Conservation (phyloP, 495 filamentous ascomycete species). For the Neurospora tetrasperma region DNA sequence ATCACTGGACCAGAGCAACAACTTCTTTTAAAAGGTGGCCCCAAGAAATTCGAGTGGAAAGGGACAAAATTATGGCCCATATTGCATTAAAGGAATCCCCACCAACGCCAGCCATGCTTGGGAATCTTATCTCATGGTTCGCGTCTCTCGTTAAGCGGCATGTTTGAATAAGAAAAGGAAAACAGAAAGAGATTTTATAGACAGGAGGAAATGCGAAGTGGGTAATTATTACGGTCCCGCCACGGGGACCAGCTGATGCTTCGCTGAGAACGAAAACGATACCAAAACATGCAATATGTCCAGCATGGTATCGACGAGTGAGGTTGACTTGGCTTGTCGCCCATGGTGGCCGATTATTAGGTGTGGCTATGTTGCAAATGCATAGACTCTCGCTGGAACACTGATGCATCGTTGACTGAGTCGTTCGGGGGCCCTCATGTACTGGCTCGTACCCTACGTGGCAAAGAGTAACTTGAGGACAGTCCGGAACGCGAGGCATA, state of each 20-base stretch:
- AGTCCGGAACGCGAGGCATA: background rate
- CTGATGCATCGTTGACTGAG: background rate
- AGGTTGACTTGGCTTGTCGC: constrained; percentile 2
- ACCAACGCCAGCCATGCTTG: constrained; percentile 15
- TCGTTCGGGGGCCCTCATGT: background rate
- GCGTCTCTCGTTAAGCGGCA: constrained; percentile 11
- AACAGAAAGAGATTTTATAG: constrained; percentile 1
- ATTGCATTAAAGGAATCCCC: background rate
- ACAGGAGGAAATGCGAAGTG: background rate
- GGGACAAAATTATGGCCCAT: background rate
- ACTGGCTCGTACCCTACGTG: background rate
- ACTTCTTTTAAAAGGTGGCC: background rate
- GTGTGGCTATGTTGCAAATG: background rate
- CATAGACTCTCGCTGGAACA: background rate
- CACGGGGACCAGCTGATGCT: background rate
- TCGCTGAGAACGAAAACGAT: background rate
- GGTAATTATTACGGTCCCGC: constrained; percentile 2
- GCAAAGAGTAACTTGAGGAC: background rate
- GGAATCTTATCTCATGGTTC: constrained; percentile 10
- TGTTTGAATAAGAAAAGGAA: constrained; percentile 3
- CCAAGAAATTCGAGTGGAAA: background rate
- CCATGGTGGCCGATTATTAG: background rate
- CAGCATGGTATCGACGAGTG: constrained; percentile 1
- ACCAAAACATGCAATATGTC: constrained; percentile 5
- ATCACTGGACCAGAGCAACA: background rate